Evolutionary conservation across 2,329 filamentous ascomycete genomes (phyloP).

Genomic region (Trichoderma pleuroti): DNA sequence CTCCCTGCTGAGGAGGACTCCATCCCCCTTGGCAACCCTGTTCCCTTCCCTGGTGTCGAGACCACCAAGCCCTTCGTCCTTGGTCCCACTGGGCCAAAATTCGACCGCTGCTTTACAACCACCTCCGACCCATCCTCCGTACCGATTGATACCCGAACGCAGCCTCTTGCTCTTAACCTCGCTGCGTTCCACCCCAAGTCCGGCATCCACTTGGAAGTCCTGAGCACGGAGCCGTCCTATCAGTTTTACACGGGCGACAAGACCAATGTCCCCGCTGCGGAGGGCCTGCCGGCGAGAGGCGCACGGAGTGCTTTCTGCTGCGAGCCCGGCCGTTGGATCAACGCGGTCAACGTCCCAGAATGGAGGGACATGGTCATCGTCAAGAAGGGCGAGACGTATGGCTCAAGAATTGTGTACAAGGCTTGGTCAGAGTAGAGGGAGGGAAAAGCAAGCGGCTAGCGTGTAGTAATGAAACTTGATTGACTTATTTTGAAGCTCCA

Average conservation of each 20-base stretch:
- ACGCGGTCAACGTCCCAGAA: constrained; percentile 76
- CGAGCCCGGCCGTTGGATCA: constrained; percentile 87
- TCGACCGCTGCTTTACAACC: constrained; percentile 89
- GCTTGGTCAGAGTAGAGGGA: constrained; percentile 78
- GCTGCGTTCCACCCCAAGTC: constrained; percentile 70
- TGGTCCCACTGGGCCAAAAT: constrained; percentile 64
- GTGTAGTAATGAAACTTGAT: not conserved
- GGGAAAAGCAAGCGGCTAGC: constrained; percentile 30
- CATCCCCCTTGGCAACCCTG: constrained; percentile 70
- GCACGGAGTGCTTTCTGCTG: constrained; percentile 80
- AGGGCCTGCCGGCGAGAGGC: constrained; percentile 60
- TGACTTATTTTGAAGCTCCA: not conserved
- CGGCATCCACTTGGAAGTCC: constrained; percentile 77
- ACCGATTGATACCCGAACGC: constrained; percentile 61
- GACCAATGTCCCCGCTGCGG: constrained; percentile 69
- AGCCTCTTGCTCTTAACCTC: constrained; percentile 64
- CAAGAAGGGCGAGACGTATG: constrained; percentile 81
- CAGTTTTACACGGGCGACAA: constrained; percentile 93
- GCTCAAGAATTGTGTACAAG: constrained; percentile 76
- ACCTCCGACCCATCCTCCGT: constrained; percentile 58
- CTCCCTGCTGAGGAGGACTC: constrained; percentile 69
- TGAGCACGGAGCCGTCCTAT: constrained; percentile 91
- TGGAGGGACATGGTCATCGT: constrained; percentile 77
- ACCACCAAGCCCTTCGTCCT: constrained; percentile 68
- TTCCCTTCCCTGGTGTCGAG: constrained; percentile 61